These are phyloP conservation scores for Trichoderma arundinaceum DNA, from an alignment of 2,329 filamentous ascomycete species.

Conservation along the genomic window DNA sequence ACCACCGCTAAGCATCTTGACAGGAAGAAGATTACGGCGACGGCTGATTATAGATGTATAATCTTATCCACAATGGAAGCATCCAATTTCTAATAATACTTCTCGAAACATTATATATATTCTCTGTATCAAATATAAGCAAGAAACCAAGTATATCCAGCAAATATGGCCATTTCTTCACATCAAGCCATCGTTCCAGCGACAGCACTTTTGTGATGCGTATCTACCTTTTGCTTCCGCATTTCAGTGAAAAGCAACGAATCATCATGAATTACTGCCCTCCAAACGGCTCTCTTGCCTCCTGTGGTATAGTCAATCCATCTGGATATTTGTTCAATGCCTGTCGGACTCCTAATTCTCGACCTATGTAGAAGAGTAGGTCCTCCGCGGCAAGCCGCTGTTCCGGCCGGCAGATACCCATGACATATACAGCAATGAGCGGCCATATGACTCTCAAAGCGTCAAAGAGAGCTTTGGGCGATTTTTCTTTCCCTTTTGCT, in stretches of 20 bases:
- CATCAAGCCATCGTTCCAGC: background rate
- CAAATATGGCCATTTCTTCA: background rate
- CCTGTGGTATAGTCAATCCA: slow-evolving; percentile 36
- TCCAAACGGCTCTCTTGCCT: slow-evolving; percentile 38
- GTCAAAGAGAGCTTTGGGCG: slow-evolving; percentile 46
- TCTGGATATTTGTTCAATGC: slow-evolving; percentile 40
- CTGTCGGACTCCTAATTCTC: slow-evolving; percentile 47
- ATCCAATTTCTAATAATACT: background rate
- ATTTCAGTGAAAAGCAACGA: background rate
- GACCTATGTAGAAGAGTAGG: slow-evolving; percentile 44
- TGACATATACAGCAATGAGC: slow-evolving; percentile 42
- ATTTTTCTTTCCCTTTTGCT: slow-evolving; percentile 37
- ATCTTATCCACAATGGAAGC: background rate
- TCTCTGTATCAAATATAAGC: background rate
- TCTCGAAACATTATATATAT: background rate
- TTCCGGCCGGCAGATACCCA: slow-evolving; percentile 39
- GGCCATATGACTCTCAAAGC: slow-evolving; percentile 49
- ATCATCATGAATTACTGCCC: background rate
- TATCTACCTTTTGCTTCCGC: background rate
- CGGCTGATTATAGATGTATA: too few relatives aligned
- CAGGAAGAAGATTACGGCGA: too few relatives aligned
- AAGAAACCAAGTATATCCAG: background rate
- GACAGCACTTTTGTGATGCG: background rate
- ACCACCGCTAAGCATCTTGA: background rate
- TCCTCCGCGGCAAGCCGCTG: slow-evolving; percentile 40